Evolutionary conservation across 2,329 filamentous ascomycete genomes (phyloP).

Genomic region (Neocucurbitaria cava): DNA sequence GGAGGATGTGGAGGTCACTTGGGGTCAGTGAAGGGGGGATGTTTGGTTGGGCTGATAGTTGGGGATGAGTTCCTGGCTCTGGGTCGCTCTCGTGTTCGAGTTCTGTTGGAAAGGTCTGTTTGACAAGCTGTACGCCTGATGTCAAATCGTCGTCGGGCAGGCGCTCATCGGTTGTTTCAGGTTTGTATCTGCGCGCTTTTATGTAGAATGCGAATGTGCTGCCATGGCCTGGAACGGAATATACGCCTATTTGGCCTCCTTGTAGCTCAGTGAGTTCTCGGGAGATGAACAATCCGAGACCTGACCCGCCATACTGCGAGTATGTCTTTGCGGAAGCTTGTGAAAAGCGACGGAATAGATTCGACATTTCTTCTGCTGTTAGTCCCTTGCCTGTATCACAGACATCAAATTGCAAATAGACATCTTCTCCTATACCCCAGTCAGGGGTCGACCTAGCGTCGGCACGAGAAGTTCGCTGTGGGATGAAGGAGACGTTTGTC

Average conservation of each 20-base stretch:
- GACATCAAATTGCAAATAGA: constrained; percentile 16
- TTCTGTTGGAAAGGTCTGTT: neutral
- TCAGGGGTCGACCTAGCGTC: constrained; percentile 1
- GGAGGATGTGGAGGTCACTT: constrained; percentile 12
- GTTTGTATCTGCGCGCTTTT: constrained; percentile 10
- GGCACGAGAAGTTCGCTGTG: constrained; percentile 2
- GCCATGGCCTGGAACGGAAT: constrained; percentile 23
- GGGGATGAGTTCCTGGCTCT: too few relatives aligned
- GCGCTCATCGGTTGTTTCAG: neutral
- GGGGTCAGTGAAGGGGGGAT: neutral
- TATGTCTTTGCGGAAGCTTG: constrained; percentile 36
- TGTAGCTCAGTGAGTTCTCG: constrained; percentile 34
- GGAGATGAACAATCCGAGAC: constrained; percentile 33
- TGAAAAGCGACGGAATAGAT: constrained; percentile 34
- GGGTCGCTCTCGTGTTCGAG: neutral
- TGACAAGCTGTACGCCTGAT: constrained; percentile 1
- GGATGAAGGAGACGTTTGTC: constrained; percentile 15
- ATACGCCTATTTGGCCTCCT: constrained; percentile 33
- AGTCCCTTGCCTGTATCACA: constrained; percentile 13
- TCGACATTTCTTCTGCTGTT: constrained; percentile 10
- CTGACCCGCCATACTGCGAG: constrained; percentile 30
- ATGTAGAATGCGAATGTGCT: constrained; percentile 38
- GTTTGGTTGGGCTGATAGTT: neutral
- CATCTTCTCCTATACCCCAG: constrained; percentile 8
- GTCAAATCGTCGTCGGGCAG: neutral